A percentile compares a stretch with the other conserved stretches of the same genome.
Conservation (phyloP, 768 basidiomycete genomes). For the Fibroporia radiculosa region DNA sequence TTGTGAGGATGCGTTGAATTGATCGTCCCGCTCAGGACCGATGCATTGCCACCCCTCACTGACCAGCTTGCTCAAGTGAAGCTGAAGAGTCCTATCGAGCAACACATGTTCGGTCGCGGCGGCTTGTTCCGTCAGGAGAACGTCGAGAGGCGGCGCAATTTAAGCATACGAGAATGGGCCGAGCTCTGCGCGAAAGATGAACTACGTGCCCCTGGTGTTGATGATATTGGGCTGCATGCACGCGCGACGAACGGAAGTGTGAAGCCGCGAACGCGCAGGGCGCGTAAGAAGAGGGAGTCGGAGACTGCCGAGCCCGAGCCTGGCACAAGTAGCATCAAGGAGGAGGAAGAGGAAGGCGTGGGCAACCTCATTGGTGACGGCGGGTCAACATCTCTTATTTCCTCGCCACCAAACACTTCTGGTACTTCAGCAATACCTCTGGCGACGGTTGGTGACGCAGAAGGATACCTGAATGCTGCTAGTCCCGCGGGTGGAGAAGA, state of each 20-base stretch:
- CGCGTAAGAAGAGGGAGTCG: constrained; percentile 35
- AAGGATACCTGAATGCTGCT: not conserved
- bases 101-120: constrained; percentile 79
- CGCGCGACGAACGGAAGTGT: constrained; percentile 30
- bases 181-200: constrained; percentile 70
- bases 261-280: constrained; percentile 31
- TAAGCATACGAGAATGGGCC: constrained; percentile 85
- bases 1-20: constrained; percentile 12
- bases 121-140: constrained; percentile 90
- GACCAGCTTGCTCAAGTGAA: constrained; percentile 67
- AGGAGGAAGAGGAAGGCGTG: constrained; percentile 33
- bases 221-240: constrained; percentile 53
- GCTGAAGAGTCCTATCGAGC: constrained; percentile 88
- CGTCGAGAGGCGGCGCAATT: constrained; percentile 74
- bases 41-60: constrained; percentile 62
- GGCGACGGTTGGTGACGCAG: constrained; percentile 10
- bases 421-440: constrained; percentile 19
- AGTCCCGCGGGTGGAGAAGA: not conserved
- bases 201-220: constrained; percentile 63
- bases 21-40: constrained; percentile 43
- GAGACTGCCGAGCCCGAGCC: constrained; percentile 39
- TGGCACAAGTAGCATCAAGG: constrained; percentile 31
- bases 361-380: constrained; percentile 10
- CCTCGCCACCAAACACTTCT: constrained; percentile 38
- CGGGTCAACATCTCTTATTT: constrained; percentile 18